Conservation (phyloP, 768 basidiomycete genomes). For the Lactifluus hygrophoroides region DNA sequence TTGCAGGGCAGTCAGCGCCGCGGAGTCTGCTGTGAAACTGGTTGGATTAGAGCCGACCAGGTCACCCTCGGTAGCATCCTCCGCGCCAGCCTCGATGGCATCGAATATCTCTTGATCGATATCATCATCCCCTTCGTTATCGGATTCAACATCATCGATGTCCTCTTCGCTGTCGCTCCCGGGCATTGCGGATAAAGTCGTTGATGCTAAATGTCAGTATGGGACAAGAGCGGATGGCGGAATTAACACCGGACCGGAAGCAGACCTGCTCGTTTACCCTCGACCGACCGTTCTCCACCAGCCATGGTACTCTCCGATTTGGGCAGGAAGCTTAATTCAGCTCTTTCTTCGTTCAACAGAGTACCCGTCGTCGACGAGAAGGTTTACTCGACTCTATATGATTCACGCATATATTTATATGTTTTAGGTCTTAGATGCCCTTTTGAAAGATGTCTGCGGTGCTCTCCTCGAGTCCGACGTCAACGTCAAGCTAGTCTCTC, state of each 20-base stretch:
- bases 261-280: constrained; percentile 17
- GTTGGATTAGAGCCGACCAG: constrained; percentile 41
- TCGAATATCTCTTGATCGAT: constrained; percentile 39
- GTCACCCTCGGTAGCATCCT: constrained; percentile 62
- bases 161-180: constrained; percentile 43
- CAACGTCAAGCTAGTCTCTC: constrained; percentile 92
- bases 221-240: constrained; percentile 1
- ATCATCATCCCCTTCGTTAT: constrained; percentile 18
- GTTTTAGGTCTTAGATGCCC: constrained; percentile 79
- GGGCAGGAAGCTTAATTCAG: constrained; percentile 88
- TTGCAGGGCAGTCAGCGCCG: neutral
- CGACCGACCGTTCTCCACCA: too few species aligned
- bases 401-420: constrained; percentile 5
- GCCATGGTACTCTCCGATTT: constrained; percentile 94
- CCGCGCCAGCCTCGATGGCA: constrained; percentile 40
- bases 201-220: neutral
- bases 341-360: constrained; percentile 81
- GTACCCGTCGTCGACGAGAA: constrained; percentile 88
- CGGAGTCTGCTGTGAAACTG: neutral
- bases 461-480: constrained; percentile 95
- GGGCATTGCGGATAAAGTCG: constrained; percentile 31
- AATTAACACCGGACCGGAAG: constrained; percentile 2
- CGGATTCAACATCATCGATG: constrained; percentile 39
- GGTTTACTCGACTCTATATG: constrained; percentile 34
- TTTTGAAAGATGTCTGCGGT: constrained; percentile 90